phyloP scores from a whole-genome alignment of 192 early-diverging fungal species.

The Backusella parvicylindrica region DNA sequence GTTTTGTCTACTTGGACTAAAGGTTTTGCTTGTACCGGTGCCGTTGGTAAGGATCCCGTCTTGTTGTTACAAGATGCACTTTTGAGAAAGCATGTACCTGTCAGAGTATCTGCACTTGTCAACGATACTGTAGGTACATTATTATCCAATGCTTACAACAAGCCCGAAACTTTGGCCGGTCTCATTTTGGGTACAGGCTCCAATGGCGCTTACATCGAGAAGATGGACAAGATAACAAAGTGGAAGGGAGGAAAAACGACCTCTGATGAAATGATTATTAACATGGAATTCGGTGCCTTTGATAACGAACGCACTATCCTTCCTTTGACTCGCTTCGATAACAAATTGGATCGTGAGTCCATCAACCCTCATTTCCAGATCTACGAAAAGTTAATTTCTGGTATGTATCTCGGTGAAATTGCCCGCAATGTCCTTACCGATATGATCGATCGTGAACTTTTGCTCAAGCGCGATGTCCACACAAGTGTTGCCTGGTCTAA shows the following conservation, averaged over 20 bases:
- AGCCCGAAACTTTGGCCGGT: constrained; percentile 79
- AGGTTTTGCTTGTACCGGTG: constrained; percentile 77
- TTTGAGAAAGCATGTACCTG: constrained; percentile 66
- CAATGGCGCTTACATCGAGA: constrained; percentile 94
- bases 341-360: constrained; percentile 78
- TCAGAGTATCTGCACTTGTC: constrained; percentile 83
- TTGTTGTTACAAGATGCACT: constrained; percentile 79
- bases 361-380: constrained; percentile 83
- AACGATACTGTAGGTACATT: constrained; percentile 98
- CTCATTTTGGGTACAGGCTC: constrained; percentile 95
- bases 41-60: constrained; percentile 83
- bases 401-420: constrained; percentile 94
- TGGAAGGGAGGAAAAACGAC: constrained; percentile 45
- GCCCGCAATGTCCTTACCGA: constrained; percentile 74
- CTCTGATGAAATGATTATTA: constrained; percentile 83
- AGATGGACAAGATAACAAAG: constrained; percentile 74
- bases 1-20: constrained; percentile 79
- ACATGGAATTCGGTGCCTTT: constrained; percentile 96
- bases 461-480: constrained; percentile 63
- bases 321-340: constrained; percentile 82
- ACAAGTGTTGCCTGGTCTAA: constrained; percentile 30
- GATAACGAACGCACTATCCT: constrained; percentile 79
- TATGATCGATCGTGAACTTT: constrained; percentile 74
- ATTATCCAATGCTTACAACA: constrained; percentile 80
- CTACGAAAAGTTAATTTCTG: constrained; percentile 94